phyloP scores from a whole-genome alignment of 305 asterid genomes.

The Fraxinus paxiana region DNA sequence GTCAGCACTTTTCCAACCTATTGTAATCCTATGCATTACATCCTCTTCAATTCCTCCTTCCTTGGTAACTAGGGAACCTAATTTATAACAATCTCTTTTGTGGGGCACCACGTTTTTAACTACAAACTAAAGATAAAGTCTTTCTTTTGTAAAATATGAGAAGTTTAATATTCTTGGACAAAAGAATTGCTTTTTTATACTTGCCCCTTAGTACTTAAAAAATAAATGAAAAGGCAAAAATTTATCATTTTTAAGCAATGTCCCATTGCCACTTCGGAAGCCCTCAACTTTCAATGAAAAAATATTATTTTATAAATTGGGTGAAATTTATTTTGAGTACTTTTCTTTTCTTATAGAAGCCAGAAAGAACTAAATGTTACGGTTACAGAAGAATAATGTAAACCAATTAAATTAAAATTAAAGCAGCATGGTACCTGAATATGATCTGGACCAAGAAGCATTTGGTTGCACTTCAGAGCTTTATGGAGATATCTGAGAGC shows the following conservation, averaged over 20 bases:
- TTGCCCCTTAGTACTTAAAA: neutral
- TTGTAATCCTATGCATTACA: neutral
- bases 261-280: neutral
- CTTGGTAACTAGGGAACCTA: neutral
- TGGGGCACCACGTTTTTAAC: neutral
- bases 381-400: slow-evolving; percentile 5
- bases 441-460: slow-evolving; percentile 97
- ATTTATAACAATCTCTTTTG: neutral
- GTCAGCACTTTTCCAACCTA: neutral
- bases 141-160: neutral
- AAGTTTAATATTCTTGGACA: neutral
- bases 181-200: neutral
- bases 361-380: slow-evolving; percentile 4
- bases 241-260: neutral
- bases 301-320: slow-evolving; percentile 5
- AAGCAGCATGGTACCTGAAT: slow-evolving; percentile 66
- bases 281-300: neutral
- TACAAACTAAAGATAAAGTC: neutral
- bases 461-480: slow-evolving; percentile 99
- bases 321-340: slow-evolving; percentile 1
- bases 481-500: slow-evolving; percentile 97
- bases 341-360: slow-evolving; percentile 10
- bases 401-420: slow-evolving; percentile 18
- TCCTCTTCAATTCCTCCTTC: neutral
- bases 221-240: slow-evolving; percentile 1